phyloP scores from a whole-genome alignment of 441 rosid genomes.

The Hura crepitans region DNA sequence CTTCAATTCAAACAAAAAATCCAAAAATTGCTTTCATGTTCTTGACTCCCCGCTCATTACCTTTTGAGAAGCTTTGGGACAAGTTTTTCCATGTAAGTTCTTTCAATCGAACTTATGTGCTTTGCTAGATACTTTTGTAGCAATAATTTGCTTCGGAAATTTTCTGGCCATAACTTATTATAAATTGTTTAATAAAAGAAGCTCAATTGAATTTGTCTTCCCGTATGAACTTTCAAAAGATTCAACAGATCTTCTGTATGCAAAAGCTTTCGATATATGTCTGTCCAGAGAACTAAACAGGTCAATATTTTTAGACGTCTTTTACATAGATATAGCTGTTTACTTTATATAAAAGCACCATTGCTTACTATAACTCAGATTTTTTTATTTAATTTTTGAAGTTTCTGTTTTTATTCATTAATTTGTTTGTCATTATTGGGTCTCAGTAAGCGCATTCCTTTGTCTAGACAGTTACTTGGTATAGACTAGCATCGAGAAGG shows the following conservation, averaged over 20 bases:
- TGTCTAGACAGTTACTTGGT: neutral
- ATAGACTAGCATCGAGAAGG: neutral
- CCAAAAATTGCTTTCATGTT: conserved; percentile 89
- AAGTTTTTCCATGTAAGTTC: conserved; percentile 60
- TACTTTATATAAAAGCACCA: neutral
- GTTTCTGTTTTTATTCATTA: neutral
- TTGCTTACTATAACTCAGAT: neutral
- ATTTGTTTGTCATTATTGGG: neutral
- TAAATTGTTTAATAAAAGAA: conserved; percentile 7
- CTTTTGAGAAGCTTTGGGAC: conserved; percentile 97
- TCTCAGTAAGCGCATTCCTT: neutral
- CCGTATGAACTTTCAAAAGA: neutral
- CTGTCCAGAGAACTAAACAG: neutral
- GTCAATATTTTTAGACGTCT: neutral
- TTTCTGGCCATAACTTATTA: conserved; percentile 5
- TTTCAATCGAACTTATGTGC: conserved; percentile 5
- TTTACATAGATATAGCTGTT: neutral
- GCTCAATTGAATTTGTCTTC: neutral
- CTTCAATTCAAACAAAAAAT: conserved; percentile 42
- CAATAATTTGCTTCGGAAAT: conserved; percentile 8
- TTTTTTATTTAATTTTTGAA: neutral
- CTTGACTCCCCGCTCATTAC: conserved; percentile 78
- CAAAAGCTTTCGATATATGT: conserved; percentile 3
- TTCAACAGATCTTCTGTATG: neutral
- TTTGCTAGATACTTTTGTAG: conserved; percentile 1